Percentiles rank a stretch among this genome's conserved stretches.
These are phyloP conservation scores for Dipteronia sinensis DNA, from an alignment of 345 rosid genomes.

Conservation along the genomic window DNA sequence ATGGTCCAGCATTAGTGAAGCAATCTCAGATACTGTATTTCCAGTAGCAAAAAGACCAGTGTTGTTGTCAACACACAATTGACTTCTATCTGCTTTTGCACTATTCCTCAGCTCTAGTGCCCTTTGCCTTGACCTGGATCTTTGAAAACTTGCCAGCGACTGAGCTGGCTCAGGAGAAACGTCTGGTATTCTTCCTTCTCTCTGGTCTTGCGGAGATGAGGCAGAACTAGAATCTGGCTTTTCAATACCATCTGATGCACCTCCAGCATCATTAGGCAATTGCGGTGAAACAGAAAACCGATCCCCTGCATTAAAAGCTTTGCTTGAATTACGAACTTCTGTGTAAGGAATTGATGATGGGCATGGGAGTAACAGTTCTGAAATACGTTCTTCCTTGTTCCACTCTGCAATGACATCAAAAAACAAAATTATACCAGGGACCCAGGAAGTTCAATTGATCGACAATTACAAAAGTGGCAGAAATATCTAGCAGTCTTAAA, in stretches of 20 bases:
- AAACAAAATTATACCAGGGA: neutral
- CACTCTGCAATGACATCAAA: conserved; percentile 46
- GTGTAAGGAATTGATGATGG: conserved; percentile 35
- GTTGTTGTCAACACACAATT: conserved; percentile 29
- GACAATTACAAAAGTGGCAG: too few relatives aligned
- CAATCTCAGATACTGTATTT: conserved; percentile 40
- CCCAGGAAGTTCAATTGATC: neutral
- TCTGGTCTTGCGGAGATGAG: conserved; percentile 44
- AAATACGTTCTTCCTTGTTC: conserved; percentile 76
- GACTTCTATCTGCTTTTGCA: conserved; percentile 44
- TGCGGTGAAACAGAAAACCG: conserved; percentile 33
- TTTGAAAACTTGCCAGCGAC: conserved; percentile 58
- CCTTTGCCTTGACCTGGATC: conserved; percentile 81
- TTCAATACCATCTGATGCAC: conserved; percentile 32
- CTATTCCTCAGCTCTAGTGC: conserved; percentile 68
- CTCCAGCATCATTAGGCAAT: conserved; percentile 27
- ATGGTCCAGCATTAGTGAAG: conserved; percentile 20
- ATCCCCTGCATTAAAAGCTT: conserved; percentile 37
- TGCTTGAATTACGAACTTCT: conserved; percentile 24
- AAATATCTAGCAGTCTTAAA: neutral
- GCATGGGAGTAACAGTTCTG: conserved; percentile 52
- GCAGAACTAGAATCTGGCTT: conserved; percentile 36
- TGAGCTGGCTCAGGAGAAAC: conserved; percentile 38
- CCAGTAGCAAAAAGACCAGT: conserved; percentile 28
- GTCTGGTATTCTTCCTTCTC: conserved; percentile 33